A percentile compares a stretch with the other conserved stretches of the same genome.
phyloP scores from a whole-genome alignment of 331 rosid genomes.

The Telfairia occidentalis region DNA sequence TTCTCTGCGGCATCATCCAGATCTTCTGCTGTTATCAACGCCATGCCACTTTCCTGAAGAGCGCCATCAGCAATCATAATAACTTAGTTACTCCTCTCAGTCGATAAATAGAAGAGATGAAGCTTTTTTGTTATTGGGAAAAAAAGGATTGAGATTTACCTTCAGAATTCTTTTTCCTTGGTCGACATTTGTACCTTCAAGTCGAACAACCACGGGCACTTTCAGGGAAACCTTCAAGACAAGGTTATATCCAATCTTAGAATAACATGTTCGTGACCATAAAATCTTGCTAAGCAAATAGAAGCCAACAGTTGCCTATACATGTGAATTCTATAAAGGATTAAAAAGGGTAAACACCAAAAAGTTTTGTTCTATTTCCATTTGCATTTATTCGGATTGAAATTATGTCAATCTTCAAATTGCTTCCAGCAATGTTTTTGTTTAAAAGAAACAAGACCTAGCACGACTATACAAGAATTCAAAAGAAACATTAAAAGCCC shows the following conservation, averaged over 20 bases:
- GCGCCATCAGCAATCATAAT: slow-evolving; percentile 16
- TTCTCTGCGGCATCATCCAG: slow-evolving; percentile 95
- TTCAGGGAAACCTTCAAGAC: slow-evolving; percentile 63
- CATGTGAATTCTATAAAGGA: background rate
- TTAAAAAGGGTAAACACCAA: background rate
- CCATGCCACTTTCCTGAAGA: slow-evolving; percentile 86
- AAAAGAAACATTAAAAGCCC: background rate
- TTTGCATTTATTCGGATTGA: background rate
- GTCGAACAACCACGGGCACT: slow-evolving; percentile 95
- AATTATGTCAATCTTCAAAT: background rate
- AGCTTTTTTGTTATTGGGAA: background rate
- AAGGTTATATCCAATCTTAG: slow-evolving; percentile 13
- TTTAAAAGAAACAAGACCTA: background rate
- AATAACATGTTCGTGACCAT: background rate
- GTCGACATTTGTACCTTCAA: slow-evolving; percentile 96
- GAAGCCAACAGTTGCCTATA: background rate
- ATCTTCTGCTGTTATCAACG: slow-evolving; percentile 88
- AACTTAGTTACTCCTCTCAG: background rate
- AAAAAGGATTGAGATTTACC: slow-evolving; percentile 27
- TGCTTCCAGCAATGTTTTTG: background rate
- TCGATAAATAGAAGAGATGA: background rate
- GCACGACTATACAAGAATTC: background rate
- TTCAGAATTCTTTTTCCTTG: slow-evolving; percentile 87
- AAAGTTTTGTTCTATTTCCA: background rate
- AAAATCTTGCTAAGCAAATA: background rate